Evolutionary conservation across 148 eudicot genomes (phyloP).

Genomic region (Tetragonia tetragonoides): DNA sequence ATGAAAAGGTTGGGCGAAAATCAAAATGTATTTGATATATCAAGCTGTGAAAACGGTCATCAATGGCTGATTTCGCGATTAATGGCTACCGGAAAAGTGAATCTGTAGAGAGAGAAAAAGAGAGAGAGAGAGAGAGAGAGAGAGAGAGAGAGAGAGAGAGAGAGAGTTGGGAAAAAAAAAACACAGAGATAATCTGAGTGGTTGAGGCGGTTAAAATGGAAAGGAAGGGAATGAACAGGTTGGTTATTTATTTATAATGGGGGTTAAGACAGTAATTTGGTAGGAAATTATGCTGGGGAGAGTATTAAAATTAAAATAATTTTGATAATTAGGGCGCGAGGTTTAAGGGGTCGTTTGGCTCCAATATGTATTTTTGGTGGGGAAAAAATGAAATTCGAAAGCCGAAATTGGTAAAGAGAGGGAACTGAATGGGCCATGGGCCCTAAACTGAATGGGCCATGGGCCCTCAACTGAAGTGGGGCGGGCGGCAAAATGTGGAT

Average conservation of each 20-base stretch:
- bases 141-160: background rate
- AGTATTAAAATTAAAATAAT: background rate
- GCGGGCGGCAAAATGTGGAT: background rate
- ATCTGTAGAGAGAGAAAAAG: background rate
- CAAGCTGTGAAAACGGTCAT: background rate
- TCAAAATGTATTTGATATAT: too few species aligned
- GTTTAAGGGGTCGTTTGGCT: constrained; percentile 26
- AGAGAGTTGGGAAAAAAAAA: background rate
- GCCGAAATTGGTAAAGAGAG: background rate
- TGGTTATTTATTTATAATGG: background rate
- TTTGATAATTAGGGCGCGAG: constrained; percentile 25
- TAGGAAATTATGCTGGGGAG: too few species aligned
- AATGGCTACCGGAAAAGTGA: constrained; percentile 4
- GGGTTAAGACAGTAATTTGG: constrained; percentile 16
- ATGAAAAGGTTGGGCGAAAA: background rate
- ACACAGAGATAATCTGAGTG: background rate
- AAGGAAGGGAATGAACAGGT: background rate
- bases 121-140: background rate
- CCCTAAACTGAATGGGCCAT: background rate
- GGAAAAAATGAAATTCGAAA: constrained; percentile 26
- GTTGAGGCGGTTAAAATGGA: constrained; percentile 20
- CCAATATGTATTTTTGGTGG: constrained; percentile 16
- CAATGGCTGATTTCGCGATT: background rate
- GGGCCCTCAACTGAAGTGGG: background rate
- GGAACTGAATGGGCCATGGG: background rate